These are phyloP conservation scores for Colletotrichum sp. DNA, from an alignment of 2,329 filamentous ascomycete genomes.

Conservation along the genomic window DNA sequence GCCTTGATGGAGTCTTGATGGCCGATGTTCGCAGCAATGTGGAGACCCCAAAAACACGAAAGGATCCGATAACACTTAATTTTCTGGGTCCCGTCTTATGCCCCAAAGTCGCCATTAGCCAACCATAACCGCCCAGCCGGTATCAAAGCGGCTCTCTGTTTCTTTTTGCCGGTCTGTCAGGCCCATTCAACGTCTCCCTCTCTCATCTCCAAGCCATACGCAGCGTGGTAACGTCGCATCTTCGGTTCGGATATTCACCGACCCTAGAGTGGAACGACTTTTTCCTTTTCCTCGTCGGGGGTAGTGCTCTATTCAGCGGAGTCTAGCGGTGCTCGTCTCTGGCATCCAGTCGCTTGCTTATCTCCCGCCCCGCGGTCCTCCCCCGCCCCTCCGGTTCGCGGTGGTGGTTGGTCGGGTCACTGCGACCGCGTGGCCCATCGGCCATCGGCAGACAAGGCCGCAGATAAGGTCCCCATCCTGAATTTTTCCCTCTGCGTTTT, in stretches of 20 bases:
- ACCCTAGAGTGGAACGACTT: neutral
- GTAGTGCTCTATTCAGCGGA: conserved; percentile 7
- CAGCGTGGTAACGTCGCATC: neutral
- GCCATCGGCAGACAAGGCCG: conserved; percentile 14
- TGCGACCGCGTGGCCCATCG: neutral
- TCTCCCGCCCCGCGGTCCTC: neutral
- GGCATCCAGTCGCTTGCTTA: neutral
- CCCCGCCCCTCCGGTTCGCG: neutral
- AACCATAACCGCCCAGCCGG: neutral
- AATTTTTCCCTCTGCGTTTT: neutral
- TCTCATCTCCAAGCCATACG: neutral
- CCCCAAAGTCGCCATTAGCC: neutral
- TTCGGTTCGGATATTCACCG: conserved; percentile 1
- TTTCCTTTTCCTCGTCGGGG: neutral
- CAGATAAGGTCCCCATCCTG: neutral
- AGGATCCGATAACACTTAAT: neutral
- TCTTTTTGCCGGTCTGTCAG: neutral
- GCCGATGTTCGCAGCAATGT: neutral
- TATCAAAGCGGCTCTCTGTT: neutral
- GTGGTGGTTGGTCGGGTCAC: neutral
- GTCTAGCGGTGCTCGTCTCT: neutral
- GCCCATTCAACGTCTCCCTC: neutral
- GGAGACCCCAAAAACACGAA: neutral
- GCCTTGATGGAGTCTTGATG: neutral
- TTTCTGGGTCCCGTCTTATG: neutral